These are phyloP conservation scores for Cyclocybe aegerita DNA, from an alignment of 768 basidiomycete genomes.

Conservation along the genomic window DNA sequence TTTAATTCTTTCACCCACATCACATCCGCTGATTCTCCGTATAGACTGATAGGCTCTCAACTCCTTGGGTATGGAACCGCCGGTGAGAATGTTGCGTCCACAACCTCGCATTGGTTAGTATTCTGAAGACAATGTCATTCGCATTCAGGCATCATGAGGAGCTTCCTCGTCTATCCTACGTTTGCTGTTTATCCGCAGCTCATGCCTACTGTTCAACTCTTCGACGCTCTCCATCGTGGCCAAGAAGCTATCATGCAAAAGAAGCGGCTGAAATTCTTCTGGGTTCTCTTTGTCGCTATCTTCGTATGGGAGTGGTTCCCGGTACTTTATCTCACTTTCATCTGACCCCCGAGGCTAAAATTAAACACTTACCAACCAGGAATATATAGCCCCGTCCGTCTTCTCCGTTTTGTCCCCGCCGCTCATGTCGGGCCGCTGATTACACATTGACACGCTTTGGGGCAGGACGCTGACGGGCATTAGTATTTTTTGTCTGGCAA, in stretches of 20 bases:
- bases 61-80: slow-evolving; percentile 39
- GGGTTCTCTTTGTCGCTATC: slow-evolving; percentile 40
- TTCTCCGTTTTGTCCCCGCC: neutral
- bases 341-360: neutral
- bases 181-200: slow-evolving; percentile 41
- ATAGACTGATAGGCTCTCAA: slow-evolving; percentile 34
- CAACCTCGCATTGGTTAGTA: slow-evolving; percentile 8
- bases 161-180: slow-evolving; percentile 51
- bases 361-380: slow-evolving; percentile 5
- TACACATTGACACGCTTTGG: neutral
- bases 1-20: neutral
- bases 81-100: slow-evolving; percentile 11
- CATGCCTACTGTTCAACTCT: slow-evolving; percentile 40
- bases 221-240: slow-evolving; percentile 41
- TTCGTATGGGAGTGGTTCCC: slow-evolving; percentile 45
- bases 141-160: slow-evolving; percentile 28
- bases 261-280: slow-evolving; percentile 38
- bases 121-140: neutral
- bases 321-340: slow-evolving; percentile 15
- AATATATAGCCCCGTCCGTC: slow-evolving; percentile 19
- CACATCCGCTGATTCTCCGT: slow-evolving; percentile 3
- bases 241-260: slow-evolving; percentile 41
- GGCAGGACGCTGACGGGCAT: slow-evolving; percentile 42
- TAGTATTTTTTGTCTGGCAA: slow-evolving; percentile 43
- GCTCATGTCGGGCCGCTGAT: neutral